A percentile compares a stretch with the other conserved stretches of the same genome.
These are phyloP conservation scores for Mucor racemosus DNA, from an alignment of 371 early-diverging fungal species.

Conservation along the genomic window DNA sequence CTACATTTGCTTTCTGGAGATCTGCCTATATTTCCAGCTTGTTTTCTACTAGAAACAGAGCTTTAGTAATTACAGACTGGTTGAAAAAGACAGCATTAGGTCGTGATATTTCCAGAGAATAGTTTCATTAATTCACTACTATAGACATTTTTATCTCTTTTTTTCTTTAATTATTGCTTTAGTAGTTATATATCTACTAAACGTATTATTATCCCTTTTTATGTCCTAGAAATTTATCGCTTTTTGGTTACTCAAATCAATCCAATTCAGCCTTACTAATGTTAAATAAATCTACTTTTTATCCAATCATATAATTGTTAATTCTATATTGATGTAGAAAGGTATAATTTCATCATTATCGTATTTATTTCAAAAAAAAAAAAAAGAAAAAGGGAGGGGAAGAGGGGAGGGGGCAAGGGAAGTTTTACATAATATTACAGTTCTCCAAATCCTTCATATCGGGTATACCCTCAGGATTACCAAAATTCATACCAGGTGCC, in stretches of 20 bases:
- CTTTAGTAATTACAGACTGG: slow-evolving; percentile 89
- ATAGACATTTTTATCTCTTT: neutral
- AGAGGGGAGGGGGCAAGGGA: neutral
- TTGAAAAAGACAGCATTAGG: slow-evolving; percentile 84
- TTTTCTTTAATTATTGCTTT: neutral
- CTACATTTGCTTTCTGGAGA: slow-evolving; percentile 81
- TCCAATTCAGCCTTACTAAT: too few relatives aligned
- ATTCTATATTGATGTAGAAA: neutral
- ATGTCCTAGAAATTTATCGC: too few relatives aligned
- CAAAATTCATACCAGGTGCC: slow-evolving; percentile 87
- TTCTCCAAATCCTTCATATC: slow-evolving; percentile 65
- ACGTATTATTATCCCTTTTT: too few relatives aligned
- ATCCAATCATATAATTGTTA: too few relatives aligned
- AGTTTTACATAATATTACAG: slow-evolving; percentile 55
- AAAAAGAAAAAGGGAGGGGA: neutral
- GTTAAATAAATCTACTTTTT: too few relatives aligned
- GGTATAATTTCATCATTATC: neutral
- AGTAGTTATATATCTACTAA: too few relatives aligned
- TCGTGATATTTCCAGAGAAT: slow-evolving; percentile 90
- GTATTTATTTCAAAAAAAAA: slow-evolving; percentile 6
- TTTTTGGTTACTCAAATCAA: too few relatives aligned
- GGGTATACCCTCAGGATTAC: slow-evolving; percentile 71
- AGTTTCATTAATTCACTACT: slow-evolving; percentile 15
- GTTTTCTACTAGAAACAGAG: slow-evolving; percentile 82
- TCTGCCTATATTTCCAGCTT: slow-evolving; percentile 74